Base-by-base conservation (phyloP, 1,284 basidiomycete species). In the Nidula niveotomentosa region DNA sequence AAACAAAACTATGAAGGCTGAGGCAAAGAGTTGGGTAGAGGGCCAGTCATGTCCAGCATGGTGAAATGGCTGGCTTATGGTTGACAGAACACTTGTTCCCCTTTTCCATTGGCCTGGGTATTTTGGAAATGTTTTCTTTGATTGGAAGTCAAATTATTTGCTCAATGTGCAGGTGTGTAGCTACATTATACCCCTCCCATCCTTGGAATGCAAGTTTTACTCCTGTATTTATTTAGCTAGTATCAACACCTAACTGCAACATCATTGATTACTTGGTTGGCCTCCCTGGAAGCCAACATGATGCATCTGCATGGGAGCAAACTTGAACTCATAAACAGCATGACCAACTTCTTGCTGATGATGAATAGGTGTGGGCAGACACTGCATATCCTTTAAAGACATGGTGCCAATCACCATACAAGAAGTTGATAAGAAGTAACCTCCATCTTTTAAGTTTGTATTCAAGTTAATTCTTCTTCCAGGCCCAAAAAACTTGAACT, bases 71-170 rank as follows among this genome's bases (percentile, higher is more conserved):
- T n/a, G n/a, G n/a, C n/a, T n/a, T n/a, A n/a, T n/a, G n/a, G n/a
- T n/a, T n/a, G n/a, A n/a, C n/a, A n/a, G n/a, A n/a, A n/a, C n/a
- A n/a, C n/a, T n/a, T n/a, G n/a, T n/a, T n/a, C n/a, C n/a, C n/a
- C n/a, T n/a, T n/a, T n/a, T n/a, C n/a, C n/a, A n/a, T n/a, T n/a
- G n/a, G n/a, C n/a, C n/a, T n/a, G n/a, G n/a, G n/a, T n/a, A n/a
- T n/a, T n/a, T 61, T 58, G 68, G 70, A 8, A 64, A 75, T 36
- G 61, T 54, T n/a, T 76, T 63, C 43, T 74, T 69, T 59, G 67
- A 74, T 52, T 48, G 63, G 3, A 72, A 75, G 49, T 64, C 55
- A 15, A 68, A 69, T 36, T 73, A 74, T 53, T 72, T 70, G 0
- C 43, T 74, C 2, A 74, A 74, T 60, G 45, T 72, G 10, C 70